Conservation (phyloP, 2,329 filamentous ascomycete species). For the Trichoderma oligosporum region DNA sequence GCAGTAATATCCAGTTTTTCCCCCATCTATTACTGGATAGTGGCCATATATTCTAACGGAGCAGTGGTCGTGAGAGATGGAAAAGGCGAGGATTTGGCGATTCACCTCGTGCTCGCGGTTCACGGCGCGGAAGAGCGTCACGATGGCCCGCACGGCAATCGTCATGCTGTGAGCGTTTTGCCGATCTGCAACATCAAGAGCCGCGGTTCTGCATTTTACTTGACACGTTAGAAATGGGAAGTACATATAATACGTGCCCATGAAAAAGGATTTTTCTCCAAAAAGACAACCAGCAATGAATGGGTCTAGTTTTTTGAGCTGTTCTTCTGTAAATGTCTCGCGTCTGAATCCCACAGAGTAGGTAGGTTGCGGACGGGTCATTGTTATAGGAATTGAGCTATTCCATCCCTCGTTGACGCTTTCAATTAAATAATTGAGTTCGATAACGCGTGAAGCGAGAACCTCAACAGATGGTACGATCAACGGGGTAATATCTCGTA, state of each 20-base stretch:
- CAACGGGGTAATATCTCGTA: slow-evolving; percentile 36
- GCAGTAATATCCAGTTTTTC: slow-evolving; percentile 36
- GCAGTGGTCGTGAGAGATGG: slow-evolving; percentile 33
- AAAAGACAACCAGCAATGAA: slow-evolving; percentile 34
- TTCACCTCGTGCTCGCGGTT: slow-evolving; percentile 36
- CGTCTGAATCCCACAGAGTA: slow-evolving; percentile 42
- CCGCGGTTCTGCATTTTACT: slow-evolving; percentile 41
- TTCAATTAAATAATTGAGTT: slow-evolving; percentile 30
- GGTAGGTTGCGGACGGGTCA: slow-evolving; percentile 41
- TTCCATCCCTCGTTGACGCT: slow-evolving; percentile 43
- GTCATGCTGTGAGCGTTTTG: slow-evolving; percentile 42
- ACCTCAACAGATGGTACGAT: slow-evolving; percentile 21
- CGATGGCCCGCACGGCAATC: slow-evolving; percentile 36
- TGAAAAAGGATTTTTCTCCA: slow-evolving; percentile 40
- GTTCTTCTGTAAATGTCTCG: slow-evolving; percentile 40
- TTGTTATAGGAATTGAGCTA: slow-evolving; percentile 36
- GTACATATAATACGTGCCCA: slow-evolving; percentile 45
- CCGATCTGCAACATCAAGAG: slow-evolving; percentile 37
- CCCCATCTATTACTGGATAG: slow-evolving; percentile 37
- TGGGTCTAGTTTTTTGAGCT: slow-evolving; percentile 43
- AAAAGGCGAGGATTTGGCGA: slow-evolving; percentile 42
- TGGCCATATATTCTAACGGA: slow-evolving; percentile 40
- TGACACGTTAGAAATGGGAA: slow-evolving; percentile 49
- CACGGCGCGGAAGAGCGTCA: slow-evolving; percentile 38
- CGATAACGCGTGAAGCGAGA: neutral